phyloP scores from a whole-genome alignment of 306 rosid genomes.

The Quercus cerris region DNA sequence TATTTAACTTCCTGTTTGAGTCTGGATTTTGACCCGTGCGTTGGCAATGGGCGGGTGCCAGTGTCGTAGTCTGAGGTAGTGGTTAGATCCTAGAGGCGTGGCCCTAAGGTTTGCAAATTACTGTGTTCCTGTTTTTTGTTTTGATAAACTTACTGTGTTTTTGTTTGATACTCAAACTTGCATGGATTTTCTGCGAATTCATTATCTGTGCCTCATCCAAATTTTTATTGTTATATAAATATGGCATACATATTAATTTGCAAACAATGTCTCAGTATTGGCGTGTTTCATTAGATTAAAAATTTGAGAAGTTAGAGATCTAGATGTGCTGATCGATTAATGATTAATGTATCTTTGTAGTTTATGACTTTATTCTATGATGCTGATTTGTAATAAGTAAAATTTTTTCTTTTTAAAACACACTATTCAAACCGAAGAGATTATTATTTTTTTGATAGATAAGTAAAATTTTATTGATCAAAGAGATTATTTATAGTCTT shows the following conservation, averaged over 20 bases:
- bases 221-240: background rate
- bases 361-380: background rate
- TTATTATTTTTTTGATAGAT: no score
- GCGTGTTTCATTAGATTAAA: background rate
- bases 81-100: background rate
- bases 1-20: background rate
- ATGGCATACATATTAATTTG: background rate
- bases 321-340: background rate
- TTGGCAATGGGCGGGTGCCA: constrained; percentile 1
- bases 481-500: no score
- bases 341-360: background rate
- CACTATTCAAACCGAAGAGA: no score
- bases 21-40: background rate
- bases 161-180: background rate
- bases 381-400: background rate
- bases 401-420: no score
- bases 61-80: background rate
- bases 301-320: background rate
- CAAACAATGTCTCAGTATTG: background rate
- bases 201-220: background rate
- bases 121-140: no score
- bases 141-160: no score
- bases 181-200: background rate
- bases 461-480: no score
- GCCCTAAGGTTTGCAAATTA: background rate